Conservation (phyloP, 306 rosid species). For the Prunus armeniaca region DNA sequence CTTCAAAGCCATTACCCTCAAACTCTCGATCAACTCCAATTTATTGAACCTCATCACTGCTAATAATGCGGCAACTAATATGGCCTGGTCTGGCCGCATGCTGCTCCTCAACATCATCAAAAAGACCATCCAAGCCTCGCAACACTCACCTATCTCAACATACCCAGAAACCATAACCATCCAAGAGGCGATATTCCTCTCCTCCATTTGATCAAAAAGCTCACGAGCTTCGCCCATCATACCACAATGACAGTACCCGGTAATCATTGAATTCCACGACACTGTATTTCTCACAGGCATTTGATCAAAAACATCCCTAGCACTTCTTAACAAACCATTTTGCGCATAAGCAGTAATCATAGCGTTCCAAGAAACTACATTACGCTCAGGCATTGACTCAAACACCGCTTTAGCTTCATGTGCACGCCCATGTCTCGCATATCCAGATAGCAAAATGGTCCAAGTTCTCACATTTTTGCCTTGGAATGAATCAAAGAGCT, state of each 20-base stretch:
- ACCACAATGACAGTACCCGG: slow-evolving; percentile 19
- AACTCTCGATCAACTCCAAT: slow-evolving; percentile 24
- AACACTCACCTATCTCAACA: slow-evolving; percentile 12
- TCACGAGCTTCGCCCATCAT: slow-evolving; percentile 28
- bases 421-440: slow-evolving; percentile 23
- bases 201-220: slow-evolving; percentile 27
- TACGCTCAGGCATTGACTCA: slow-evolving; percentile 31
- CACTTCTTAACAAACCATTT: slow-evolving; percentile 25
- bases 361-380: slow-evolving; percentile 31
- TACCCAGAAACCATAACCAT: slow-evolving; percentile 34
- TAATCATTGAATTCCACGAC: slow-evolving; percentile 30
- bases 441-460: slow-evolving; percentile 35
- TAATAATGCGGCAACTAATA: slow-evolving; percentile 30
- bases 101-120: slow-evolving; percentile 21
- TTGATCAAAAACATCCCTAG: slow-evolving; percentile 26
- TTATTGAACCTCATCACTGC: slow-evolving; percentile 19
- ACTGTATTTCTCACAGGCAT: slow-evolving; percentile 30
- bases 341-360: slow-evolving; percentile 20
- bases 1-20: slow-evolving; percentile 25
- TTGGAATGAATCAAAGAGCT: slow-evolving; percentile 21
- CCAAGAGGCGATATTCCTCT: slow-evolving; percentile 27
- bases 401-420: slow-evolving; percentile 21
- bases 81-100: slow-evolving; percentile 21
- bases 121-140: slow-evolving; percentile 23
- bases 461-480: slow-evolving; percentile 33